Evolutionary conservation across 306 rosid genomes (phyloP).

Genomic region (Quercus ilex): DNA sequence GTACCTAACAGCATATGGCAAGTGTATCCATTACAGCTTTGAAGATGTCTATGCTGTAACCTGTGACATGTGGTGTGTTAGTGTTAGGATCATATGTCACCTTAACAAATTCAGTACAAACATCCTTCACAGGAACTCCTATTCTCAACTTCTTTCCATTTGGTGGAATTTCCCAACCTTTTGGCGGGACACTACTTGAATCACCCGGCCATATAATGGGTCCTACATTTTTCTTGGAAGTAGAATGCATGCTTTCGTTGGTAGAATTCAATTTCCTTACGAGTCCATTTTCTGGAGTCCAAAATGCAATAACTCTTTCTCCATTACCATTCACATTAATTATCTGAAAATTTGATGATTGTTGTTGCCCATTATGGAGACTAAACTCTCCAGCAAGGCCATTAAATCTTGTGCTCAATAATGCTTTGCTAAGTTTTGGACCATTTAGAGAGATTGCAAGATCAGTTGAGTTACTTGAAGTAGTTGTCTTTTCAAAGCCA

Average conservation of each 20-base stretch:
- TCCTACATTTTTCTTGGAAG: slow-evolving; percentile 9
- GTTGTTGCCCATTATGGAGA: slow-evolving; percentile 29
- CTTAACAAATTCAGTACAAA: slow-evolving; percentile 22
- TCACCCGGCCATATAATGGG: slow-evolving; percentile 45
- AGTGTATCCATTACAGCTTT: slow-evolving; percentile 11
- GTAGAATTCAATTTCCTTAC: background rate
- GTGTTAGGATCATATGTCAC: slow-evolving; percentile 9
- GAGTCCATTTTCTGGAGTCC: slow-evolving; percentile 16
- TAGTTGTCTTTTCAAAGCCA: background rate
- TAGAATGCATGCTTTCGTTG: background rate
- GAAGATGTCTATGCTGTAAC: slow-evolving; percentile 39
- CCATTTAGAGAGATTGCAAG: slow-evolving; percentile 1
- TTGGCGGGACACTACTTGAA: slow-evolving; percentile 17
- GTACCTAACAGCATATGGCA: slow-evolving; percentile 25
- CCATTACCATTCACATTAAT: slow-evolving; percentile 32
- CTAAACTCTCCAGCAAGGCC: slow-evolving; percentile 50
- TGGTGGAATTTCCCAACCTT: slow-evolving; percentile 38
- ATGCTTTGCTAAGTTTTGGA: slow-evolving; percentile 10
- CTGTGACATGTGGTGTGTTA: background rate
- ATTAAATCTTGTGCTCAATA: slow-evolving; percentile 21
- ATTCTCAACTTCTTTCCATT: slow-evolving; percentile 22
- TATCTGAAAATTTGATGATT: slow-evolving; percentile 31
- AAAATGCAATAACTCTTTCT: background rate
- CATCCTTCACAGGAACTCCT: slow-evolving; percentile 35
- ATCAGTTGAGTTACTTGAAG: background rate